Base-by-base conservation (phyloP, 73 alveolate species). In the Uronychia setigera region DNA sequence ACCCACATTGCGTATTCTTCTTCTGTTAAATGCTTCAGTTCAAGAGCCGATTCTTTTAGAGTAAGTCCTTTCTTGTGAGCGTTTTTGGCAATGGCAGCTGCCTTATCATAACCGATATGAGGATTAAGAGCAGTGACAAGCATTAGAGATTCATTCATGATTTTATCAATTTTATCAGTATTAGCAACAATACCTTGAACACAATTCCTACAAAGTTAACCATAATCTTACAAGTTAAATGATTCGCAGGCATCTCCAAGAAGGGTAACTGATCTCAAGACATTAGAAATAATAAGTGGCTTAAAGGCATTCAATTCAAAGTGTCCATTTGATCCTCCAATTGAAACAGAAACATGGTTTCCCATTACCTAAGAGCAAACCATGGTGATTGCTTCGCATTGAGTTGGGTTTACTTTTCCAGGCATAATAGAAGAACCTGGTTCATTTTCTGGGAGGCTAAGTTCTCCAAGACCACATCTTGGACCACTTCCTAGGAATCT, bases 341-440 rank as follows among this genome's bases (percentile, higher is more conserved):
- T 94, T 86, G 99, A 97, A 80, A 97, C 98, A 11, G 99, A 98
- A 14, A 96, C 98, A 85, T 98, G 97, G 91, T 98, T 98, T 33
- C 99, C 99, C 83, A 98, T 96, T 14, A 98, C 99, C 93, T 98
- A 93, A 87, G 98, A 98, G 84, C 99, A 98, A 27, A 97, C 99
- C 99, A 97, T 98, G 74, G 99, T 98, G 75, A 98, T 83, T 27
- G 99, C 99, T 90, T 98, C 99, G 91, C 99, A 98, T 85, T 97
- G 95, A 32, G 99, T 98, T 28, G 99, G 99, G 92, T 97, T 98
- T 13, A 98, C 99, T 85, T 98, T 97, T 33, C 99, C 99, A 32
- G 99, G 99, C 99, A 96, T 98, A 85, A 98, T 97, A 11, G 99
- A 97, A 74, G 99, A 92, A 60, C 99, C 99, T 78, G 99, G 99